Evolutionary conservation across 768 basidiomycete species (phyloP), one percentile per base, ranked within the genome.

Genomic region (Phylloporus arenicola): DNA sequence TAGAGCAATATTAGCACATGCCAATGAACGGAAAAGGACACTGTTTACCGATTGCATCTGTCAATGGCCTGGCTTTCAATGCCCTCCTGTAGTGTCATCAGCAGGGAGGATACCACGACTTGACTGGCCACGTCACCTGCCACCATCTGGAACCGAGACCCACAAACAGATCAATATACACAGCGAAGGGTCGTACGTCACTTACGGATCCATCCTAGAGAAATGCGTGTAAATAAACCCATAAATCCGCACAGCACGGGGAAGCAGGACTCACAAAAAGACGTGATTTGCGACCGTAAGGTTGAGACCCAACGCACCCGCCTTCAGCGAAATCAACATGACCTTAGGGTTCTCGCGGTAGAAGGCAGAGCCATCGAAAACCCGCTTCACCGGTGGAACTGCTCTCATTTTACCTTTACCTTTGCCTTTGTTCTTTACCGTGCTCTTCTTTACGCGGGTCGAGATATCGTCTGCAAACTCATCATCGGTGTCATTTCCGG

Each of bases 241-340:
- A n/a, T 24, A 20, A 22, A 45, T 6, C 11, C 24, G 22, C 14
- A 38, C 6, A 19, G n/a, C 40, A 35, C 51, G 41, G 14, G 14
- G 13, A 34, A 30, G 17, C 16, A 44, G 13, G 39, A 72, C 83
- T 70, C 60, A 88, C 86, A 90, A 68, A 59, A 83, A 87, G 9
- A 89, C 88, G 64, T 92, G 88, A 58, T 92, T 92, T 2, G 91
- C 92, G 17, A 86, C 90, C 20, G 91, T 93, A 56, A 93, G 68
- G 65, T 94, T 93, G 48, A 94, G 69, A 8, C 92, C 92, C 29
- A 94, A 75, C 5, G 92, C 90, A 17, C 92, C 92, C 41, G 81
- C 83, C 70, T 92, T 93, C 58, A 93, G 72, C 6, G 91, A 92
- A 48, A 94, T 84, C 46, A 94, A 72, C 86, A 94, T 84, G 30